phyloP scores from a whole-genome alignment of 805 yeast genomes.

The Ascoidea rubescens region DNA sequence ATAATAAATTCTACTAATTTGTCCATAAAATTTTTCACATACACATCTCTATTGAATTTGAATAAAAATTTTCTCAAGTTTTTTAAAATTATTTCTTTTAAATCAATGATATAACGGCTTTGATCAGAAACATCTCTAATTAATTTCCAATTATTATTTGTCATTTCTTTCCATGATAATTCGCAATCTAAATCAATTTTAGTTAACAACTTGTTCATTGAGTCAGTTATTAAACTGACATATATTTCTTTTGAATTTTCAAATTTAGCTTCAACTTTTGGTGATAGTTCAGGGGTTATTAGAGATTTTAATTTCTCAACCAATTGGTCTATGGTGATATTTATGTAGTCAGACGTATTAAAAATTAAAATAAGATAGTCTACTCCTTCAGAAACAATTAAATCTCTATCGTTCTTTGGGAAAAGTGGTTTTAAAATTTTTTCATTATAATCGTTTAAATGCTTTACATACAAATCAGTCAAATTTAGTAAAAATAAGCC shows the following conservation, averaged over 20 bases:
- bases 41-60: conserved; percentile 53
- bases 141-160: conserved; percentile 60
- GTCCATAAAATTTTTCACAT: conserved; percentile 62
- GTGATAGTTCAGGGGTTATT: conserved; percentile 17
- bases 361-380: conserved; percentile 56
- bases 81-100: conserved; percentile 32
- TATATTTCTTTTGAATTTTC: conserved; percentile 42
- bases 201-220: conserved; percentile 38
- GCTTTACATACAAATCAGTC: conserved; percentile 46
- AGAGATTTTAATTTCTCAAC: conserved; percentile 35
- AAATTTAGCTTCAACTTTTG: conserved; percentile 28
- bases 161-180: conserved; percentile 74
- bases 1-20: conserved; percentile 55
- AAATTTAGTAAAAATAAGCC: conserved; percentile 30
- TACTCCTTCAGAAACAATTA: conserved; percentile 41
- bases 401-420: conserved; percentile 24
- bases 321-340: conserved; percentile 63
- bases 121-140: conserved; percentile 54
- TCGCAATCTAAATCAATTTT: conserved; percentile 50
- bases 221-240: conserved; percentile 40
- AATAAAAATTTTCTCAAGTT: conserved; percentile 32
- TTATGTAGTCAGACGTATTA: conserved; percentile 84
- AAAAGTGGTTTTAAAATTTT: conserved; percentile 35
- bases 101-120: conserved; percentile 53
- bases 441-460: conserved; percentile 44